These are phyloP conservation scores for Fomitopsis betulina DNA, from an alignment of 1,284 basidiomycete genomes.

Conservation along the genomic window DNA sequence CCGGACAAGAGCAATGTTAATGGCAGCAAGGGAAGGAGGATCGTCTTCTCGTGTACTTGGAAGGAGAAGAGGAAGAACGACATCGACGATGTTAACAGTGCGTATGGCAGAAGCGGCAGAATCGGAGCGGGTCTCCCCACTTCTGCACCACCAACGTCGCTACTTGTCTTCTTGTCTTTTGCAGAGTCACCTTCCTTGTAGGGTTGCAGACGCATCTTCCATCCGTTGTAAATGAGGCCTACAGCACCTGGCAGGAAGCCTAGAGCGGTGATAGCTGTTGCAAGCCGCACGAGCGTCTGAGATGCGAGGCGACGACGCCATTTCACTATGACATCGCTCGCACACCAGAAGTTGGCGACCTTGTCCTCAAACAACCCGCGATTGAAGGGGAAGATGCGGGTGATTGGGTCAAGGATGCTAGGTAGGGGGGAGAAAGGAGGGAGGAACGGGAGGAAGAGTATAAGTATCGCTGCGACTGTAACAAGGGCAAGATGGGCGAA, in stretches of 20 bases:
- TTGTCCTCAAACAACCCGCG: constrained; percentile 95
- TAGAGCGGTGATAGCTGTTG: constrained; percentile 54
- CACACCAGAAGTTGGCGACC: constrained; percentile 95
- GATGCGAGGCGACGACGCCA: constrained; percentile 56
- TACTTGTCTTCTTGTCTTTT: not conserved
- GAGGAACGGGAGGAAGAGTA: constrained; percentile 77
- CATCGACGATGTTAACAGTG: constrained; percentile 69
- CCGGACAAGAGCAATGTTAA: constrained; percentile 76
- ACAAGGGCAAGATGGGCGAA: constrained; percentile 66
- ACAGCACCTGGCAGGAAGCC: constrained; percentile 61
- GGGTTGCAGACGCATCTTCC: constrained; percentile 29
- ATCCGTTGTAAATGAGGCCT: constrained; percentile 48
- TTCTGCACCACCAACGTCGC: constrained; percentile 4
- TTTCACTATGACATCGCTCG: constrained; percentile 84
- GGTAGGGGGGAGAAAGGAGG: constrained; percentile 49
- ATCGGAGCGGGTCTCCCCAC: constrained; percentile 35
- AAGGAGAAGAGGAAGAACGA: constrained; percentile 96
- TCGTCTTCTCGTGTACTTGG: constrained; percentile 93
- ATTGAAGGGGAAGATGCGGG: constrained; percentile 86
- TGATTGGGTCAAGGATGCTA: constrained; percentile 58
- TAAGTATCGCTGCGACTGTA: constrained; percentile 55
- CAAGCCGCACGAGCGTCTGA: constrained; percentile 48
- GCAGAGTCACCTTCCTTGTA: constrained; percentile 10
- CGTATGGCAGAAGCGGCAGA: constrained; percentile 62
- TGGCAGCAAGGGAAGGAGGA: constrained; percentile 84